A percentile compares a stretch with the other conserved stretches of the same genome.
These are phyloP conservation scores for Eucalyptus dawsonii DNA, from an alignment of 345 rosid species.

Conservation along the genomic window DNA sequence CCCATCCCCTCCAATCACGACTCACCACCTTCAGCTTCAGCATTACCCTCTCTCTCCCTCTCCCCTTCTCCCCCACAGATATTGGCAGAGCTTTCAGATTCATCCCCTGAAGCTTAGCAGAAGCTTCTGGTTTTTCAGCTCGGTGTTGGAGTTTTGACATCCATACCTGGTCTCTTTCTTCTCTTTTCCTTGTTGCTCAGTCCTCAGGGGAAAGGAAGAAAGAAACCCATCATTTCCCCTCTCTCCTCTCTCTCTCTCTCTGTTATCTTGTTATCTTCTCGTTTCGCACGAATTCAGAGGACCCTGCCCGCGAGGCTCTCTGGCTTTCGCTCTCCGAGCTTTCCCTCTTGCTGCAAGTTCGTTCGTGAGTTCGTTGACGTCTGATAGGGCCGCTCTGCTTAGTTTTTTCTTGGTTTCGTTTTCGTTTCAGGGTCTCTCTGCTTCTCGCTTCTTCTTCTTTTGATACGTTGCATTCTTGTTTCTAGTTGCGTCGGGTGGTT, in stretches of 20 bases:
- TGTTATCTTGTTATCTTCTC: neutral
- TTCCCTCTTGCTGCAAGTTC: neutral
- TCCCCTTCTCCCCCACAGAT: neutral
- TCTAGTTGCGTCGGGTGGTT: neutral
- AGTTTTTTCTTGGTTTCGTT: neutral
- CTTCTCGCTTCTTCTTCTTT: neutral
- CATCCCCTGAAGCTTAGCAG: neutral
- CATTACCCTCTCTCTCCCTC: neutral
- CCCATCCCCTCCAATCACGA: conserved; percentile 36
- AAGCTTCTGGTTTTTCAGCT: neutral
- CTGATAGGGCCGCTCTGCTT: neutral
- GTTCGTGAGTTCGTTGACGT: neutral
- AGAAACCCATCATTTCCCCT: neutral
- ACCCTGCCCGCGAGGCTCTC: neutral
- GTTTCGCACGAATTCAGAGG: neutral
- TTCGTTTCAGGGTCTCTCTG: neutral
- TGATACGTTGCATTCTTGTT: neutral
- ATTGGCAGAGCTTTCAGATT: conserved; percentile 9
- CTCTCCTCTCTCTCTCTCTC: neutral
- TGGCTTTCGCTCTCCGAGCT: neutral
- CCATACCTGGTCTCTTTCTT: neutral
- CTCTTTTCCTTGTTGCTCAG: neutral
- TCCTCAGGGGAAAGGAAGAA: neutral
- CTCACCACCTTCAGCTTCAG: conserved; percentile 10
- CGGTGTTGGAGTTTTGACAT: neutral